A percentile compares a stretch with the other conserved stretches of the same genome.
phyloP scores from a whole-genome alignment of 768 basidiomycete species.

The Panellus pusillus region DNA sequence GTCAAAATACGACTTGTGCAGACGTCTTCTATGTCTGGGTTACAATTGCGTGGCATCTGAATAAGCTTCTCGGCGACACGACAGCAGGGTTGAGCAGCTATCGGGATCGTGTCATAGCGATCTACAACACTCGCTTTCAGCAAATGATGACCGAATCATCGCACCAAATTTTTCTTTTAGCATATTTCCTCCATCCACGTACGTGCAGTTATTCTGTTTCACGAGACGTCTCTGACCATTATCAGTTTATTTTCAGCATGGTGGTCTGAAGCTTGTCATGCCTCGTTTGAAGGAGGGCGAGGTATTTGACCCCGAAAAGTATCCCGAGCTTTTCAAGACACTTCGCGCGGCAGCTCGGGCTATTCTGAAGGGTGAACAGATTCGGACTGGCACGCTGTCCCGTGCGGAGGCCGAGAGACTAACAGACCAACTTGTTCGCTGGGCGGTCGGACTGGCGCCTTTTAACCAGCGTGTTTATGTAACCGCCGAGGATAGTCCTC shows the following conservation, averaged over 20 bases:
- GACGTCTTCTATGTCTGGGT: conserved; percentile 29
- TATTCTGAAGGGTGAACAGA: conserved; percentile 25
- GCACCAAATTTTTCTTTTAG: conserved; percentile 26
- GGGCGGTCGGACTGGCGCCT: conserved; percentile 8
- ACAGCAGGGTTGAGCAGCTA: not conserved
- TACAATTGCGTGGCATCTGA: conserved; percentile 29
- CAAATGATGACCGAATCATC: conserved; percentile 34
- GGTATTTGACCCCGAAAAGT: not conserved
- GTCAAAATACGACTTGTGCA: conserved; percentile 19
- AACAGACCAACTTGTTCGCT: conserved; percentile 22
- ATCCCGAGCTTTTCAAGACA: conserved; percentile 12
- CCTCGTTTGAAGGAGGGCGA: conserved; percentile 19
- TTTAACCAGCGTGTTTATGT: conserved; percentile 1
- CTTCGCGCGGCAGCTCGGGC: conserved; percentile 14
- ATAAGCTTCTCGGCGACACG: conserved; percentile 21
- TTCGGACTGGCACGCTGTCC: conserved; percentile 7
- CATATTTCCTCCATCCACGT: conserved; percentile 32
- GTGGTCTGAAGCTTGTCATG: conserved; percentile 23
- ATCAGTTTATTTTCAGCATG: conserved; percentile 20
- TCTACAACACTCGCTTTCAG: conserved; percentile 29
- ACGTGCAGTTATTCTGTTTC: not conserved
- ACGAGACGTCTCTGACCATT: no score
- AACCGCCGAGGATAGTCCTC: conserved; percentile 10
- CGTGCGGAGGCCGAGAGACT: conserved; percentile 16
- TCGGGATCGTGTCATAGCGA: conserved; percentile 19